Evolutionary conservation across 192 early-diverging fungal species (phyloP), one percentile per base, ranked within the genome.

Genomic region (Umbelopsis vinacea): DNA sequence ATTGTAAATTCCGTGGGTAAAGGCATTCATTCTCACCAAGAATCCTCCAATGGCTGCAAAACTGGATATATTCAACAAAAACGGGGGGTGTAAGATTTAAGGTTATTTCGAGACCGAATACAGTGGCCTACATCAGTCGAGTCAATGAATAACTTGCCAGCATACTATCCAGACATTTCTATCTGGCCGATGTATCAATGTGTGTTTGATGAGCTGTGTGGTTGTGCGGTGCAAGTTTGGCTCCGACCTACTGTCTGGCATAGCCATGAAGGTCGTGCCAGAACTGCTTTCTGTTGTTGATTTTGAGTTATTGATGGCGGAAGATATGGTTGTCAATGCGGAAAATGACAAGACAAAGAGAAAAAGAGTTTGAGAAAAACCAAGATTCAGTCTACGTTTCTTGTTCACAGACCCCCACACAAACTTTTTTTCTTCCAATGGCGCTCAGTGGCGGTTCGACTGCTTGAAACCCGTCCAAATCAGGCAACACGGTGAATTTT

Each of bases 21-120:
- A 50, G 48, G 48, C 10, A 11, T 55, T 48, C 10, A 11, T 55
- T 48, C 69, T 75, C 60, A 75, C 74, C 43, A 75, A 50, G 29
- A 75, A 75, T 40, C 74, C 74, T 11, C 74, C 74, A 46, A 75
- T 55, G n/a, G 74, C 68, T 21, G 70, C 46, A 71, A 75, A 75
- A 35, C 74, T 75, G 29, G 29, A 38, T 38, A 37, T 29, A 19
- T 17, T 37, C 4, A 29, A 29, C 26, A 22, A 54, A 40, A 43
- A 43, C 11, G 40, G 6, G 14, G 15, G 15, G n/a, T n/a, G n/a
- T n/a, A 17, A 50, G 6, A 50, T 17, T 48, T 6, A 50, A 19
- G 48, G 19, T n/a, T 50, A 21, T 15, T 17, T 50, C 15, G 48
- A 63, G 26, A 0, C 24, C 8, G 14, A 1, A 14, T 9, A 26